Conservation (phyloP, 331 rosid genomes). For the Telfairia occidentalis region DNA sequence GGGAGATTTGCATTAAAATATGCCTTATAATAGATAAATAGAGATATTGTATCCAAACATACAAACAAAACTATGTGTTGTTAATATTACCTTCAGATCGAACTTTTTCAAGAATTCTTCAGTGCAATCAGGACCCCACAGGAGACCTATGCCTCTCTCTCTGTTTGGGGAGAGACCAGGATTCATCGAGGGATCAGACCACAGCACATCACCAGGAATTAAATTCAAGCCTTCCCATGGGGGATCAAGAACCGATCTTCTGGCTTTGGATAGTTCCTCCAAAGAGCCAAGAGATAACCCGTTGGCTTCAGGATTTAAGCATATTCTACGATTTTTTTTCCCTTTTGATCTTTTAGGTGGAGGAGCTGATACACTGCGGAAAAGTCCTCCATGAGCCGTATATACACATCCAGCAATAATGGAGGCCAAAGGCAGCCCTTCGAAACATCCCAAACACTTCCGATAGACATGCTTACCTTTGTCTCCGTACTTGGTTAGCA, state of each 20-base stretch:
- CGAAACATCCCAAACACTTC: slow-evolving; percentile 86
- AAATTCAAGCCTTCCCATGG: slow-evolving; percentile 85
- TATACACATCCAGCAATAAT: slow-evolving; percentile 56
- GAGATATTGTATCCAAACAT: neutral
- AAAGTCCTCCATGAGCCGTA: slow-evolving; percentile 89
- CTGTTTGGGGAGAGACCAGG: slow-evolving; percentile 72
- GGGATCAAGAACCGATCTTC: slow-evolving; percentile 92
- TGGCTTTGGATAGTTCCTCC: slow-evolving; percentile 62
- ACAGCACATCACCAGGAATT: slow-evolving; percentile 88
- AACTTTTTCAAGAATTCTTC: slow-evolving; percentile 64
- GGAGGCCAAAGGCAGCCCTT: slow-evolving; percentile 82
- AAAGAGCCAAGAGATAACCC: slow-evolving; percentile 50
- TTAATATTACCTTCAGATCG: slow-evolving; percentile 41
- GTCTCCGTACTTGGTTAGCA: slow-evolving; percentile 57
- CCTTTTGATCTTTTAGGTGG: slow-evolving; percentile 65
- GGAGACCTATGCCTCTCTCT: slow-evolving; percentile 78
- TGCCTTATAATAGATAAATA: neutral
- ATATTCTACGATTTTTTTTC: slow-evolving; percentile 59
- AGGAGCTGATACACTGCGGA: slow-evolving; percentile 44
- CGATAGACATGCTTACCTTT: slow-evolving; percentile 74
- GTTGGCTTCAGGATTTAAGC: slow-evolving; percentile 31
- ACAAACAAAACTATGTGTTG: neutral
- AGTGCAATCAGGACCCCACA: slow-evolving; percentile 90
- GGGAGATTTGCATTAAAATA: neutral
- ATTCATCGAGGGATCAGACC: slow-evolving; percentile 82